Conservation (phyloP, 2,329 filamentous ascomycete species). For the Colletotrichum eremochloae region DNA sequence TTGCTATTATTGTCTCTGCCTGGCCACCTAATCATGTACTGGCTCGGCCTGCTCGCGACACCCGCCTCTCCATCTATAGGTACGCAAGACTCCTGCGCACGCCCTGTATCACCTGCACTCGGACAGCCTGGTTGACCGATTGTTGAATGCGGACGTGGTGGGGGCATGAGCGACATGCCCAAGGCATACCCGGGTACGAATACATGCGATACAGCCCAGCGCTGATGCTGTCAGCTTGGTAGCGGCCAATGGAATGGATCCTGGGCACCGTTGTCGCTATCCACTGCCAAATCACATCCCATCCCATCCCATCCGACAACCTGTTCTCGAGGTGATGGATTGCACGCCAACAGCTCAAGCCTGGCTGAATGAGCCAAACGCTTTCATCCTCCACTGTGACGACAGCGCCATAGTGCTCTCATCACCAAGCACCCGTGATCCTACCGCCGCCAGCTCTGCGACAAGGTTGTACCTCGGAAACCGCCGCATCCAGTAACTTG, state of each 20-base stretch:
- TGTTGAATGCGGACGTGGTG: constrained; percentile 35
- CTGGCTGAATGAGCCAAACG: constrained; percentile 3
- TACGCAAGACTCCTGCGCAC: not conserved
- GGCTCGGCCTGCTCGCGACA: not conserved
- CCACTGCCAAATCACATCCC: not conserved
- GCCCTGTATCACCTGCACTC: constrained; percentile 35
- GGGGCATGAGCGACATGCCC: constrained; percentile 25
- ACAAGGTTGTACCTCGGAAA: constrained; percentile 31
- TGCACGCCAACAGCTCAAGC: constrained; percentile 3
- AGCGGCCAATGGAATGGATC: not conserved
- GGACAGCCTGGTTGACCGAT: constrained; percentile 34
- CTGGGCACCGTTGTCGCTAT: not conserved
- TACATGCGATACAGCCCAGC: not conserved
- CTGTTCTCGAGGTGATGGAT: not conserved
- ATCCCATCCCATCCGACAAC: not conserved
- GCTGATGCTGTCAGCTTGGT: not conserved
- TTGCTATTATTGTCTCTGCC: constrained; percentile 4
- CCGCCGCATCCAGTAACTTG: constrained; percentile 25
- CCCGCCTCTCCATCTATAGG: not conserved
- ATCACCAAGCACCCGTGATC: constrained; percentile 12
- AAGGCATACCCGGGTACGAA: constrained; percentile 6
- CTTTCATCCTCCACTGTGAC: constrained; percentile 27
- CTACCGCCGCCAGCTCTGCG: constrained; percentile 8
- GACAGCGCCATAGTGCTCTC: constrained; percentile 25
- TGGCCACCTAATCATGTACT: not conserved